Base-by-base conservation (phyloP, 208 protist genomes). In the Phytomonas sp. region DNA sequence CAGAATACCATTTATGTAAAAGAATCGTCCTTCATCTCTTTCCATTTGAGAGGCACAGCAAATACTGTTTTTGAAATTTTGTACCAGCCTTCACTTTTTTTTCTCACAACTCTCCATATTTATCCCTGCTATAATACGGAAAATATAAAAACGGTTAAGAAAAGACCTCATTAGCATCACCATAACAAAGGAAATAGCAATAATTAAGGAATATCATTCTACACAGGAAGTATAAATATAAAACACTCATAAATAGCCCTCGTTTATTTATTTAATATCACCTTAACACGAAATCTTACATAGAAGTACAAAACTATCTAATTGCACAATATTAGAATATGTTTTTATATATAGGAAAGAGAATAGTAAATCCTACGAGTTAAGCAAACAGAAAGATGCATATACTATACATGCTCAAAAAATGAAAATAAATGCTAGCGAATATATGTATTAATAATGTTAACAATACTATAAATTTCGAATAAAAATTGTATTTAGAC, bases 1-100 rank as follows among this genome's bases (percentile, higher is more conserved):
- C 5, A 92, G 73, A 63, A 91, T 71, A 33, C 78, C 74, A 67
- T 96, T 96, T 31, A 96, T 62, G 29, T 81, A 75, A 17, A 96
- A 64, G 70, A 89, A 92, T 4, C 77, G 59, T 40, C 77, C 80
- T 7, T 30, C 31, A 33, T 67, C 20, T n/a, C 36, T 34, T 8
- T 8, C 37, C 43, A 4, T 59, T 17, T 32, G 46, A 32, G 0
- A 68, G 0, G 56, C 30, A n/a, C 46, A 60, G 17, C 5, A 37
- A 17, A 29, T 40, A 51, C 30, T 51, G 30, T 13, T 26, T 61
- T 46, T 20, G 7, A 46, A 46, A 9, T 46, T 46, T 46, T 46
- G 1, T 20, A 46, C 40, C 15, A 46, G 40, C 11, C 15, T 46
- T 46, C 15, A 46, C 7, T 23, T 23, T 46, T 46, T 46, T 46